phyloP scores from a whole-genome alignment of 768 basidiomycete species.

The Trametes coccinea region DNA sequence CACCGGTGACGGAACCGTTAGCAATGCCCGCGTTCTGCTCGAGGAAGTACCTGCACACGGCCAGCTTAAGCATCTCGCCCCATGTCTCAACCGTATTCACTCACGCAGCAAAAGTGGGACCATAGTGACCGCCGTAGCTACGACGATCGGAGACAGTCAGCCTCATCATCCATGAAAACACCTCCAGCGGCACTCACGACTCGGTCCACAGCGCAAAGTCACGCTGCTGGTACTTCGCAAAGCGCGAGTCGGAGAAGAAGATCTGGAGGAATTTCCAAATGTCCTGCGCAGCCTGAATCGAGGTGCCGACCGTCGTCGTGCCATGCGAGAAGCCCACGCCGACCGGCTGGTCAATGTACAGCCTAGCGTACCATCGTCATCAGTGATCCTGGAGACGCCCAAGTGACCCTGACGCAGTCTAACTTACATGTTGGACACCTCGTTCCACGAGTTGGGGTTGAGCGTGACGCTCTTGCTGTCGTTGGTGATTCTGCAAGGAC shows the following conservation, averaged over 20 bases:
- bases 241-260: constrained; percentile 55
- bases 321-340: constrained; percentile 67
- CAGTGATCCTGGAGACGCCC: background rate
- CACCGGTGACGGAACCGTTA: constrained; percentile 44
- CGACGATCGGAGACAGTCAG: constrained; percentile 15
- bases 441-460: constrained; percentile 63
- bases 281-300: constrained; percentile 53
- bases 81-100: background rate
- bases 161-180: background rate
- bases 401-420: background rate
- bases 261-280: constrained; percentile 67
- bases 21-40: constrained; percentile 58
- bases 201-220: constrained; percentile 66
- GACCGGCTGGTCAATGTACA: constrained; percentile 66
- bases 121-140: constrained; percentile 42
- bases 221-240: constrained; percentile 45
- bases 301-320: constrained; percentile 47
- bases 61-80: background rate
- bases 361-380: constrained; percentile 19
- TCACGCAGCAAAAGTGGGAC: constrained; percentile 38
- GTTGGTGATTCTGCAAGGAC: constrained; percentile 47
- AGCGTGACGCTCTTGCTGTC: constrained; percentile 48
- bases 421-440: constrained; percentile 47
- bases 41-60: background rate
- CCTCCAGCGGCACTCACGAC: constrained; percentile 36